Conservation (phyloP, 495 filamentous ascomycete genomes). For the Hypoxylon trugodes region DNA sequence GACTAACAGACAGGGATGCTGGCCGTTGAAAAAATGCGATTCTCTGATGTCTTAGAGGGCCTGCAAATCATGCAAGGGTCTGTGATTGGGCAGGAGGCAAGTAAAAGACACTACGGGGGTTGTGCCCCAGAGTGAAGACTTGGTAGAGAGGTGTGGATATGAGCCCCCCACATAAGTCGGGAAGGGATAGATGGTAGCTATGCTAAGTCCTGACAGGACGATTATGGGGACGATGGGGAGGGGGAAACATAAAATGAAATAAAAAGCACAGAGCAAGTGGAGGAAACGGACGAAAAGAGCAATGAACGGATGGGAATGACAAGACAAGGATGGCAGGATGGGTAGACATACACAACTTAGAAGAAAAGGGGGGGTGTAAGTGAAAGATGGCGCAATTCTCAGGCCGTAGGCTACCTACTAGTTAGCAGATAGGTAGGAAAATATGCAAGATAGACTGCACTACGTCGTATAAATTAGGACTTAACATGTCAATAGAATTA, state of each 20-base stretch:
- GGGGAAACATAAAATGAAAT: constrained; percentile 1
- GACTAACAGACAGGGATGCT: constrained; percentile 45
- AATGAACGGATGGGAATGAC: constrained; percentile 35
- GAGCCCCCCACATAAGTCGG: constrained; percentile 36
- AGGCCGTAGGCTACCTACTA: too few species aligned
- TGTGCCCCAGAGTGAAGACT: constrained; percentile 33
- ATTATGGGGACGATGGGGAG: constrained; percentile 5
- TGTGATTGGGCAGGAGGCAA: constrained; percentile 30
- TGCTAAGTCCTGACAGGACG: constrained; percentile 12
- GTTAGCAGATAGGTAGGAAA: too few species aligned
- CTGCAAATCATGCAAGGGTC: constrained; percentile 51
- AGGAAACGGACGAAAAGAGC: constrained; percentile 26
- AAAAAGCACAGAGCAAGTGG: constrained; percentile 29
- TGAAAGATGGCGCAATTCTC: constrained; percentile 30
- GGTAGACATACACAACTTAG: constrained; percentile 26
- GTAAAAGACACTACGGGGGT: constrained; percentile 35
- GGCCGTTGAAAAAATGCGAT: constrained; percentile 46
- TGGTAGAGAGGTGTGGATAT: constrained; percentile 24
- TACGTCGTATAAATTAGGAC: constrained; percentile 28
- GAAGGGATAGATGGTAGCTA: constrained; percentile 29
- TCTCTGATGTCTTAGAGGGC: constrained; percentile 44
- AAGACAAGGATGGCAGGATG: constrained; percentile 40
- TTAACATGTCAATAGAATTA: neutral
- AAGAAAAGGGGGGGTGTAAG: constrained; percentile 11
- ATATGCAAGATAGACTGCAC: constrained; percentile 19